A percentile compares a stretch with the other conserved stretches of the same genome.
phyloP scores from a whole-genome alignment of 768 basidiomycete species.

The Hypholoma sublateritium region DNA sequence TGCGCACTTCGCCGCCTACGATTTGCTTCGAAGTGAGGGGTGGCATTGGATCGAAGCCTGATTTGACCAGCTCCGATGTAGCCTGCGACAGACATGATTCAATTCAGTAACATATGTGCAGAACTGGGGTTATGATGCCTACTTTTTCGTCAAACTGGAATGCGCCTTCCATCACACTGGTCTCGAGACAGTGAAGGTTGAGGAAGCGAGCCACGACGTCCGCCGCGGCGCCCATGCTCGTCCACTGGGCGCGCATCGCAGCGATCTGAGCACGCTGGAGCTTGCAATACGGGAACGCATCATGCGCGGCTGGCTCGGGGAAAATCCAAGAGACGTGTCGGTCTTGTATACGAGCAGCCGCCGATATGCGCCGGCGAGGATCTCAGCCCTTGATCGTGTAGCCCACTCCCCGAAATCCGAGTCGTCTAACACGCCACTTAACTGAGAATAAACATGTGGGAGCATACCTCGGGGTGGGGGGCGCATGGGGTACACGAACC shows the following conservation, averaged over 20 bases:
- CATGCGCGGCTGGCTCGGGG: constrained; percentile 4
- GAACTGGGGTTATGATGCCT: background rate
- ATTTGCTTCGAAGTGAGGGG: background rate
- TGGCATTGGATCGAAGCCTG: constrained; percentile 10
- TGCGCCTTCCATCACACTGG: constrained; percentile 16
- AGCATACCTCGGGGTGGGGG: too few relatives aligned
- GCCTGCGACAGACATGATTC: background rate
- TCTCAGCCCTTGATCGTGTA: background rate
- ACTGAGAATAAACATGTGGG: background rate
- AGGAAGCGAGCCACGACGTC: constrained; percentile 3
- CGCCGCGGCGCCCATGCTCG: background rate
- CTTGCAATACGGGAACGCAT: constrained; percentile 11
- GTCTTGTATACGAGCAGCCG: background rate
- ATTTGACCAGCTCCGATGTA: constrained; percentile 5
- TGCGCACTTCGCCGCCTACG: constrained; percentile 12
- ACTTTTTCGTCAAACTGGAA: constrained; percentile 11
- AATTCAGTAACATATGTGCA: too few relatives aligned
- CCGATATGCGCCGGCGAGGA: background rate
- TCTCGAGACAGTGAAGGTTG: constrained; percentile 17
- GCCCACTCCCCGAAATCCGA: background rate
- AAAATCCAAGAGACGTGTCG: background rate
- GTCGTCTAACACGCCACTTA: constrained; percentile 1
- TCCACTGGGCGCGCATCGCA: constrained; percentile 5
- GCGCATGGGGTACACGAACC: background rate
- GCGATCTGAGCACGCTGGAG: constrained; percentile 8